These are phyloP conservation scores for Senecio squalidus DNA, from an alignment of 140 eudicot genomes.

Conservation along the genomic window DNA sequence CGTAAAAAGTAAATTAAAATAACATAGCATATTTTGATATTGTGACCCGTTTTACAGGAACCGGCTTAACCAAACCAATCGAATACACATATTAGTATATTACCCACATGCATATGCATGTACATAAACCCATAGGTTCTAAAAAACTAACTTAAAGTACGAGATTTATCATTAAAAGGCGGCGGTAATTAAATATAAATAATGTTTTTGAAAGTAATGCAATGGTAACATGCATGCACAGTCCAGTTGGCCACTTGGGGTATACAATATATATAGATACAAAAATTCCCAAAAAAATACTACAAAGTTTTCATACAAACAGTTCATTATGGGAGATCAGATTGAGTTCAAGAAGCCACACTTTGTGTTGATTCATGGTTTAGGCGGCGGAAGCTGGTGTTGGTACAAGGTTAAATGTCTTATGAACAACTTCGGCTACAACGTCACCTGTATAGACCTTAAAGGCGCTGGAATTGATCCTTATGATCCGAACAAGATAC, in stretches of 20 bases:
- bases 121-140: no score
- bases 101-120: no score
- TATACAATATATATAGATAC: background rate
- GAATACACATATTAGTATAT: no score
- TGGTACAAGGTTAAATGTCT: slow-evolving; percentile 66
- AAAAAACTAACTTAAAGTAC: no score
- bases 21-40: no score
- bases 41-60: no score
- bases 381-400: slow-evolving; percentile 67
- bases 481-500: slow-evolving; percentile 41
- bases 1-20: no score
- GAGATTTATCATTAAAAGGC: no score
- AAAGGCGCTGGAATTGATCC: slow-evolving; percentile 53
- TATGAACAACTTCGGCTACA: slow-evolving; percentile 54
- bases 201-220: slow-evolving; percentile 24
- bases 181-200: background rate
- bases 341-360: slow-evolving; percentile 37
- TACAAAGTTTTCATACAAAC: slow-evolving; percentile 17
- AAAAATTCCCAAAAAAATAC: background rate
- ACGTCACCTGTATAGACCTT: slow-evolving; percentile 55
- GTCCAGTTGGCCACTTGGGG: background rate
- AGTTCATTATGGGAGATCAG: no score
- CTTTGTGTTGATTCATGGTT: slow-evolving; percentile 62
- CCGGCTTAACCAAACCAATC: no score
- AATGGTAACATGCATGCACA: slow-evolving; percentile 10